Conservation (phyloP, 331 rosid genomes). For the Acacia concinna region DNA sequence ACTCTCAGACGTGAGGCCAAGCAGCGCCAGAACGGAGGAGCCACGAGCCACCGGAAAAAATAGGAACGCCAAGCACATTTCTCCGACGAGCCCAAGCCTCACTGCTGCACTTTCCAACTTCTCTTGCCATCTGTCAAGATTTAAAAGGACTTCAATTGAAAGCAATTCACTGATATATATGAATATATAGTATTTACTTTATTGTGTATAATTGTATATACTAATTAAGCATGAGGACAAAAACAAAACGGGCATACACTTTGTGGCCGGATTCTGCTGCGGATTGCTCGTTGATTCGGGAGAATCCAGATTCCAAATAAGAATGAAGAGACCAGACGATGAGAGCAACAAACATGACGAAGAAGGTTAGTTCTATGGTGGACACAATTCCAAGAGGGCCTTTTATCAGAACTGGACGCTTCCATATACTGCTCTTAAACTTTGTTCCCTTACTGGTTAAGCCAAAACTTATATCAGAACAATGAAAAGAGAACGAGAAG, state of each 20-base stretch:
- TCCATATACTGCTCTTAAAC: conserved; percentile 31
- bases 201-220: neutral
- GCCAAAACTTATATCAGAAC: neutral
- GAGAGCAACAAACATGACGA: conserved; percentile 62
- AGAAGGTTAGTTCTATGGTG: conserved; percentile 44
- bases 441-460: neutral
- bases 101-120: conserved; percentile 39
- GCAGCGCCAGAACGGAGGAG: conserved; percentile 53
- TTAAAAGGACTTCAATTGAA: neutral
- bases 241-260: conserved; percentile 42
- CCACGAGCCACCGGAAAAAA: conserved; percentile 72
- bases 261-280: conserved; percentile 38
- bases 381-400: conserved; percentile 80
- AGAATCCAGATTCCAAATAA: conserved; percentile 24
- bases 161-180: neutral
- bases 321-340: conserved; percentile 51
- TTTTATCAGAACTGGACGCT: conserved; percentile 44
- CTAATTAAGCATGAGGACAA: neutral
- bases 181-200: neutral
- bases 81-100: conserved; percentile 46
- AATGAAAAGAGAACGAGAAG: neutral
- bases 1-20: conserved; percentile 68
- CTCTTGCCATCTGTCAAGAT: conserved; percentile 53
- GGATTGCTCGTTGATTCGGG: conserved; percentile 30
- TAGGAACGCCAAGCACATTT: conserved; percentile 46